These are phyloP conservation scores for Dactylella cylindrospora DNA, from an alignment of 2,329 filamentous ascomycete genomes.

Conservation along the genomic window DNA sequence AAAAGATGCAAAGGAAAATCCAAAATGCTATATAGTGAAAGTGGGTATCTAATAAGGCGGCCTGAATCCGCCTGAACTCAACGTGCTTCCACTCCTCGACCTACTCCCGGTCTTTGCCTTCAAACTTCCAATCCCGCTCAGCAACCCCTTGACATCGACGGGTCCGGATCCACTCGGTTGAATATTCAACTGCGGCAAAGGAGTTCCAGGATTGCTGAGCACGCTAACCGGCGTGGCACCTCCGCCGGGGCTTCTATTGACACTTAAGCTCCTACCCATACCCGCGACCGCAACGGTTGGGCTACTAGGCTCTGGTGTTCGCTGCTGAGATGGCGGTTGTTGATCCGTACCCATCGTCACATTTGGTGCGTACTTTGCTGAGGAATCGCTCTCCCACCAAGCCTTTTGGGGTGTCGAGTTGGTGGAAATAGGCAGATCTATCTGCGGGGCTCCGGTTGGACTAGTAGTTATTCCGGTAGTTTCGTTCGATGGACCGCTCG, in stretches of 20 bases:
- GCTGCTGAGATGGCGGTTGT: too few relatives aligned
- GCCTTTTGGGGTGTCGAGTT: constrained; percentile 23
- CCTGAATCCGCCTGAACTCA: constrained; percentile 33
- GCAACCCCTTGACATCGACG: constrained; percentile 38
- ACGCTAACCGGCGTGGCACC: constrained; percentile 22
- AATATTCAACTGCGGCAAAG: constrained; percentile 16
- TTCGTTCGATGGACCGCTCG: background rate
- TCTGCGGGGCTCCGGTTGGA: constrained; percentile 34
- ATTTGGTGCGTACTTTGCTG: constrained; percentile 23
- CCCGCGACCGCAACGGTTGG: constrained; percentile 17
- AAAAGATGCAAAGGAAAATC: too few relatives aligned
- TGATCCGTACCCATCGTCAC: background rate
- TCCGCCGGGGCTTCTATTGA: constrained; percentile 18
- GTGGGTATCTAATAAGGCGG: constrained; percentile 39
- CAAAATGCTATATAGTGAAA: too few relatives aligned
- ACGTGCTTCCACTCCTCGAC: constrained; percentile 29
- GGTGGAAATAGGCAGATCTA: constrained; percentile 12
- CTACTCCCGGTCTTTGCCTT: constrained; percentile 28
- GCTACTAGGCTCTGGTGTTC: constrained; percentile 27
- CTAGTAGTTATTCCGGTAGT: constrained; percentile 20
- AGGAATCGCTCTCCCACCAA: constrained; percentile 29
- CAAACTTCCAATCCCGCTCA: constrained; percentile 33
- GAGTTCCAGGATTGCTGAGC: constrained; percentile 21
- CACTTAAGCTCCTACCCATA: constrained; percentile 19
- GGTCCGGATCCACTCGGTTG: constrained; percentile 10